Conservation (phyloP, 768 basidiomycete genomes). For the Sporobolomyces phaffii region DNA sequence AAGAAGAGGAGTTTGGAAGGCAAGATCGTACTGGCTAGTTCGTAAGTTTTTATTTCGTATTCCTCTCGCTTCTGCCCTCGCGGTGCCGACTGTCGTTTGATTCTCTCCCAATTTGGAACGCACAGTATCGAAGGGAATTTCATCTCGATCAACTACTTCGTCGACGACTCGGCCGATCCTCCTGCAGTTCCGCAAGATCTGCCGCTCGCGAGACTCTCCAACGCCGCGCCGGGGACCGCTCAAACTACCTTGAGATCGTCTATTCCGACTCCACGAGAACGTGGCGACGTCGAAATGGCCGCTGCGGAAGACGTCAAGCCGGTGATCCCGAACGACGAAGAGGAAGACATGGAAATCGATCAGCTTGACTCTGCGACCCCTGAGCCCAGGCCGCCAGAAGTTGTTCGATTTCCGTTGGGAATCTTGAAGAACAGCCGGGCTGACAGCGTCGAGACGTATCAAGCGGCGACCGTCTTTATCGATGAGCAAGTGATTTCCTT, state of each 20-base stretch:
- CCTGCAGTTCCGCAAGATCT: too few relatives aligned
- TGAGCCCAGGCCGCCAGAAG: background rate
- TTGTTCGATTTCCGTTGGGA: conserved; percentile 11
- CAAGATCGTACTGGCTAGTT: conserved; percentile 1
- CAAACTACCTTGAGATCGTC: too few relatives aligned
- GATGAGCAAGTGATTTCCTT: conserved; percentile 11
- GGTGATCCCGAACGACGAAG: background rate
- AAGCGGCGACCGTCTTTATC: conserved; percentile 10
- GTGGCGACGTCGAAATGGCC: background rate
- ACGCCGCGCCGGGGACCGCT: too few relatives aligned
- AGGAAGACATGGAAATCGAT: conserved; percentile 17
- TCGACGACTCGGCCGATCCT: conserved; percentile 5
- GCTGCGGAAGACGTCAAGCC: conserved; percentile 30
- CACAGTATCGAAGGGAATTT: conserved; percentile 11
- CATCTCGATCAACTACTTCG: conserved; percentile 5
- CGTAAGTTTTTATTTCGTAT: background rate
- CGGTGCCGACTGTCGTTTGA: background rate
- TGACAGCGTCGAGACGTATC: background rate
- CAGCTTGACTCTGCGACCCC: conserved; percentile 11
- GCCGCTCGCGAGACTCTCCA: too few relatives aligned
- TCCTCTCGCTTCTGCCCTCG: background rate
- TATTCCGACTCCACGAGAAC: background rate
- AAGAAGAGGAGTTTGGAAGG: conserved; percentile 1
- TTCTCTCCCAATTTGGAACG: background rate
- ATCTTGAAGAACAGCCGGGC: background rate